Base-by-base conservation (phyloP, 495 filamentous ascomycete genomes). In the Penicillium daleae region DNA sequence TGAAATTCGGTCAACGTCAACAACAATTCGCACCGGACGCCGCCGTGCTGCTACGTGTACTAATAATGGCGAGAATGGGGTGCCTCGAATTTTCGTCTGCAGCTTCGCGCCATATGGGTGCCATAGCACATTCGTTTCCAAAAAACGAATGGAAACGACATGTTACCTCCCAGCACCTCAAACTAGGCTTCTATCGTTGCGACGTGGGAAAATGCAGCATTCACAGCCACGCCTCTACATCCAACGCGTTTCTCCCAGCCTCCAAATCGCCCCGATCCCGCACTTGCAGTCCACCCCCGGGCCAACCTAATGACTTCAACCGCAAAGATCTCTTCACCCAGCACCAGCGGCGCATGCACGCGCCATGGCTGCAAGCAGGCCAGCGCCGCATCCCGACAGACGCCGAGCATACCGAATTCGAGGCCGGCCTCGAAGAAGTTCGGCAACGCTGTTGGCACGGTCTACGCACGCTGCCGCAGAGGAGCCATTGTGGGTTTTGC, bases 91-190 rank as follows among this genome's bases (percentile, higher is more conserved):
- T 0, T 97, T 93, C 72, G 76, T 82, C 51, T 98, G 94, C 78
- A 88, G 89, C 60, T 94, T 97, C 76, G 74, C 85, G 13, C 87
- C 86, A 57, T 96, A 94, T 61, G 90, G 89, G n/a, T 99, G 95
- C 72, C 72, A 72, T 7, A 92, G 90, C 66, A 92, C 87, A 0
- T 97, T 99, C 69, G 88, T 87, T 10, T 93, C 90, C n/a, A 37
- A 97, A 97, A 74, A 97, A 97, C 68, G 95, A 99, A 73, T 98
- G 94, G 94, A 96, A 97, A 74, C 88, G 94, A 0, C 94, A 98
- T 72, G 87, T 96, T 66, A 77, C 77, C 32, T 89, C 90, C 2
- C 90, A 96, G 71, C 94, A 98, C 71, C 79, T 97, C 35, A 85
- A 88, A 54, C 82, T 92, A 10, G 79, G 86, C 49, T 91, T 90